Percentiles rank a stretch among this genome's conserved stretches.
Evolutionary conservation across 2,329 filamentous ascomycete genomes (phyloP).

Genomic region (Exophiala sp.): DNA sequence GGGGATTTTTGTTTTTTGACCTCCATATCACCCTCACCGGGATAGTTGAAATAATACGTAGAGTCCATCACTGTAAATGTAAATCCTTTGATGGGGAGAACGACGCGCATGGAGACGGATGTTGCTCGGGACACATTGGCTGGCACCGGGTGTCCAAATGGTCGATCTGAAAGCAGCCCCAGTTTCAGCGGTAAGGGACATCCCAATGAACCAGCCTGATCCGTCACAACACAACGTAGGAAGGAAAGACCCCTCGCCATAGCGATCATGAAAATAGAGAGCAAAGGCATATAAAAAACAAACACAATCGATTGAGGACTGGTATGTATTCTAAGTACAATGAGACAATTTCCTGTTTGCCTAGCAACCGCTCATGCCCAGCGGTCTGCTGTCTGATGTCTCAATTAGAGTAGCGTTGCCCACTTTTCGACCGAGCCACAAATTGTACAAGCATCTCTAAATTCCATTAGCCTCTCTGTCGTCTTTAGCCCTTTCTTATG

Average conservation of each 20-base stretch:
- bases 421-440: slow-evolving; percentile 20
- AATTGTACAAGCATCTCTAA: slow-evolving; percentile 24
- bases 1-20: too few relatives aligned
- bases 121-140: too few relatives aligned
- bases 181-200: too few relatives aligned
- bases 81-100: too few relatives aligned
- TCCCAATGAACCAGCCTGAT: too few relatives aligned
- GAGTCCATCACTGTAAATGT: too few relatives aligned
- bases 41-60: too few relatives aligned
- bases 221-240: too few relatives aligned
- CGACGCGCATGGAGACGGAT: too few relatives aligned
- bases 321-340: slow-evolving; percentile 28
- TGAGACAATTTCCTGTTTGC: slow-evolving; percentile 16
- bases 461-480: slow-evolving; percentile 1
- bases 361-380: slow-evolving; percentile 8
- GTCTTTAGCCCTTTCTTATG: neutral
- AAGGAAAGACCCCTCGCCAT: neutral
- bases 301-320: slow-evolving; percentile 27
- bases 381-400: slow-evolving; percentile 9
- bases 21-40: too few relatives aligned
- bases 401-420: slow-evolving; percentile 15
- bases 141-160: too few relatives aligned
- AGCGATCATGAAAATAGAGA: neutral
- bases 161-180: too few relatives aligned
- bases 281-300: slow-evolving; percentile 8